Conservation (phyloP, 257 asterid genomes). For the Petrea volubilis region DNA sequence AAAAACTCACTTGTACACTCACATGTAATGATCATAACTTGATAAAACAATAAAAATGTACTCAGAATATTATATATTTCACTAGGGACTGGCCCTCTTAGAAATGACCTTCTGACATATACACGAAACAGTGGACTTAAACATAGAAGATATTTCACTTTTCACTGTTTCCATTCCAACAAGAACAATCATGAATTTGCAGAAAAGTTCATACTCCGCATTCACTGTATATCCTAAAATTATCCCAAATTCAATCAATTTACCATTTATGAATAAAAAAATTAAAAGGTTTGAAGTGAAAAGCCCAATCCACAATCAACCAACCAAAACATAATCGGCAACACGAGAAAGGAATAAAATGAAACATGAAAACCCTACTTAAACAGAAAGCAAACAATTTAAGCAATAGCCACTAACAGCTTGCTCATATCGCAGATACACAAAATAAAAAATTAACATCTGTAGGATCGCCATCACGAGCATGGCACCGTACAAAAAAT, state of each 20-base stretch:
- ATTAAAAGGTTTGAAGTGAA: not conserved
- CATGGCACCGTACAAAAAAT: not conserved
- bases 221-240: not conserved
- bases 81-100: not conserved
- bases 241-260: not conserved
- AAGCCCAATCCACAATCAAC: not conserved
- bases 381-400: not conserved
- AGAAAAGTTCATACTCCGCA: not conserved
- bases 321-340: not conserved
- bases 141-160: not conserved
- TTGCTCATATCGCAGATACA: not conserved
- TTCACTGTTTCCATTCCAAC: not conserved
- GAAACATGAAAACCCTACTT: not conserved
- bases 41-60: not conserved
- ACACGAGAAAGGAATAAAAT: not conserved
- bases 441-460: not conserved
- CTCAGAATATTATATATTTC: not conserved
- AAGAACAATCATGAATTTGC: not conserved
- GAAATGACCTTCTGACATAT: not conserved
- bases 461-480: constrained; percentile 1
- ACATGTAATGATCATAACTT: not conserved
- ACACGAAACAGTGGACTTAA: not conserved
- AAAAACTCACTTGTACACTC: not conserved
- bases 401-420: not conserved
- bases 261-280: not conserved